Conservation (phyloP, 2,329 filamentous ascomycete species). For the Colletotrichum liaoningense region DNA sequence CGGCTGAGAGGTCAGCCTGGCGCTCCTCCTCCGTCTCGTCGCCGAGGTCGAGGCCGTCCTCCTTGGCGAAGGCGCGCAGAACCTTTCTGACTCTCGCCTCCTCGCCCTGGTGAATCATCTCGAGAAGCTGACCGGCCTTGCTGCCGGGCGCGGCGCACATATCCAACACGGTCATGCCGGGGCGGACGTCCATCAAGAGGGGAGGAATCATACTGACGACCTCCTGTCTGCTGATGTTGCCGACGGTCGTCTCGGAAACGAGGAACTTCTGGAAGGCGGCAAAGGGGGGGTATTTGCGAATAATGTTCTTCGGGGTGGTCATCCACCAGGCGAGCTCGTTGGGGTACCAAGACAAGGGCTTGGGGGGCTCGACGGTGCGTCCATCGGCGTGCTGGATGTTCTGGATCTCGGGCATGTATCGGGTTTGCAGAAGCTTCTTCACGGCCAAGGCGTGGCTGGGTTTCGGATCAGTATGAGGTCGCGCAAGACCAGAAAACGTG, state of each 20-base stretch:
- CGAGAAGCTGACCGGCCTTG: conserved; percentile 94
- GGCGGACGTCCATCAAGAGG: conserved; percentile 88
- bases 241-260: conserved; percentile 95
- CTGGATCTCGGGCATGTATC: conserved; percentile 91
- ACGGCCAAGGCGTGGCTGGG: conserved; percentile 89
- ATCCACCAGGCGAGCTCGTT: conserved; percentile 97
- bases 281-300: conserved; percentile 94
- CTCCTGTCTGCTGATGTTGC: conserved; percentile 97
- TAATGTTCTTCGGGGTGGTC: conserved; percentile 96
- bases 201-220: conserved; percentile 99
- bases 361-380: conserved; percentile 82
- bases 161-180: conserved; percentile 93
- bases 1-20: conserved; percentile 65
- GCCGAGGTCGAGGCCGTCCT: conserved; percentile 67
- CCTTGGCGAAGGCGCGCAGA: conserved; percentile 71
- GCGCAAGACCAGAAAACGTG: no score
- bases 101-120: conserved; percentile 93
- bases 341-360: conserved; percentile 90
- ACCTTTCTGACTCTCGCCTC: conserved; percentile 85
- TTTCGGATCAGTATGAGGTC: conserved; percentile 4
- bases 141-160: conserved; percentile 97
- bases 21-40: conserved; percentile 59
- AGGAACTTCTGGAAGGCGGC: conserved; percentile 97
- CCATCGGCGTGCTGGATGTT: conserved; percentile 87
- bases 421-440: conserved; percentile 85